These are phyloP conservation scores for Spiromastix sp. DNA, from an alignment of 2,329 filamentous ascomycete species.

Conservation along the genomic window DNA sequence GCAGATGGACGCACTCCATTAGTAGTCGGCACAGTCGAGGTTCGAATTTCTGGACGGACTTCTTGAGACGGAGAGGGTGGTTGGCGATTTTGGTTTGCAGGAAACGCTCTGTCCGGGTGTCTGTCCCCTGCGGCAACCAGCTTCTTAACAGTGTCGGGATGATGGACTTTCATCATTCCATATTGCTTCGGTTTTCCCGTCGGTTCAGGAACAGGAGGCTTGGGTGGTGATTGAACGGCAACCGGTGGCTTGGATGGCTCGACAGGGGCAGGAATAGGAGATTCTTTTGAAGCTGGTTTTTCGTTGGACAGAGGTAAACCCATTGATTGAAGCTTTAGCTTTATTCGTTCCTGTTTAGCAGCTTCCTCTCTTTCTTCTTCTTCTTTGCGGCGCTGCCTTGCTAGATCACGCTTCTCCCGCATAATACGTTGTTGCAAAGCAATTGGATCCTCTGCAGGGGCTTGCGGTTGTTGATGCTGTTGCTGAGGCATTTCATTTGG, in stretches of 20 bases:
- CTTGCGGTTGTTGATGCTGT: conserved; percentile 9
- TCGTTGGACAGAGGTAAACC: conserved; percentile 28
- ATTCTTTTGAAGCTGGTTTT: conserved; percentile 7
- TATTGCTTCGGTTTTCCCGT: conserved; percentile 49
- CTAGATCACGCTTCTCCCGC: conserved; percentile 48
- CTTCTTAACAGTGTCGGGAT: conserved; percentile 43
- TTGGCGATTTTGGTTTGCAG: conserved; percentile 18
- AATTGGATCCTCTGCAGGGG: conserved; percentile 31
- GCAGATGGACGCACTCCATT: conserved; percentile 22
- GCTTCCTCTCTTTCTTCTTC: conserved; percentile 48
- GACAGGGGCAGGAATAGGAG: conserved; percentile 8
- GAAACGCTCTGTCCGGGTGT: conserved; percentile 22
- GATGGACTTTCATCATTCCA: conserved; percentile 53
- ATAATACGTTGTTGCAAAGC: conserved; percentile 50
- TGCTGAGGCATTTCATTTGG: conserved; percentile 11
- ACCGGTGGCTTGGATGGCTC: conserved; percentile 11
- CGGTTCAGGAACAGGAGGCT: conserved; percentile 47
- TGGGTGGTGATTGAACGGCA: conserved; percentile 42
- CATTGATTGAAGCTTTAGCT: conserved; percentile 45
- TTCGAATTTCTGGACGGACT: conserved; percentile 13
- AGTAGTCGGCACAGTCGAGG: conserved; percentile 14
- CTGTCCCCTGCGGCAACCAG: conserved; percentile 27
- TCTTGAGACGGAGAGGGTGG: conserved; percentile 23
- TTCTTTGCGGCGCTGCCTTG: conserved; percentile 43
- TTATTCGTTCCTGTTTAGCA: conserved; percentile 47